phyloP scores from a whole-genome alignment of 2,329 filamentous ascomycete species.

The Rasamsonia emersonii region DNA sequence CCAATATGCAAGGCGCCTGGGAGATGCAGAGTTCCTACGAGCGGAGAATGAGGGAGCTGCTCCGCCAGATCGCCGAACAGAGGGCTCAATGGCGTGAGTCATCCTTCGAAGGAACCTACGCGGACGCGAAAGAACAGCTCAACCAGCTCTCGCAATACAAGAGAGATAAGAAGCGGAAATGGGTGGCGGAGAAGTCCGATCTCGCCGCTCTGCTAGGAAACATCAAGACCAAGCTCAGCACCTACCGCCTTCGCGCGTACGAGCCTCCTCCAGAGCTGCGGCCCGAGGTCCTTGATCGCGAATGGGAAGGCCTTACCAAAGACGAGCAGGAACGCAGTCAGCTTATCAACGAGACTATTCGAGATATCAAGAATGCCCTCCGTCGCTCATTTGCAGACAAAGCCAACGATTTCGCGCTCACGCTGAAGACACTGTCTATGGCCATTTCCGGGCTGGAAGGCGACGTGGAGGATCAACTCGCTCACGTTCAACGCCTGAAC shows the following conservation, averaged over 20 bases:
- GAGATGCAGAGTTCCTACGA: slow-evolving; percentile 98
- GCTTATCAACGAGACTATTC: slow-evolving; percentile 94
- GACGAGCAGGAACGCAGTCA: slow-evolving; percentile 84
- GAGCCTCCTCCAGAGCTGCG: slow-evolving; percentile 78
- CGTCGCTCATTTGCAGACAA: slow-evolving; percentile 93
- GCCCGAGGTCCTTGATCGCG: slow-evolving; percentile 69
- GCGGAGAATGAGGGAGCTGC: slow-evolving; percentile 73
- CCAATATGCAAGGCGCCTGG: slow-evolving; percentile 98
- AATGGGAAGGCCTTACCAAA: slow-evolving; percentile 72
- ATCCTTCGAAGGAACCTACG: slow-evolving; percentile 82
- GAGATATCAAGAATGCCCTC: slow-evolving; percentile 95
- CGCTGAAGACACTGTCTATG: slow-evolving; percentile 86
- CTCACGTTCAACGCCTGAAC: slow-evolving; percentile 76
- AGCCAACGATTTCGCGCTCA: slow-evolving; percentile 94
- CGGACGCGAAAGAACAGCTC: slow-evolving; percentile 82
- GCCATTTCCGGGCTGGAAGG: slow-evolving; percentile 96
- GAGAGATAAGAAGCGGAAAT: slow-evolving; percentile 77
- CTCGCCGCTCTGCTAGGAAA: slow-evolving; percentile 87
- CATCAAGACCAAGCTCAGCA: slow-evolving; percentile 97
- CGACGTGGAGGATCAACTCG: slow-evolving; percentile 88
- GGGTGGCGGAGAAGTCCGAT: slow-evolving; percentile 97
- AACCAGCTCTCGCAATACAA: slow-evolving; percentile 82
- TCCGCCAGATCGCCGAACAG: slow-evolving; percentile 66
- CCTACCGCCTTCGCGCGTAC: slow-evolving; percentile 84
- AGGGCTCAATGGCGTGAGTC: slow-evolving; percentile 67